Base-by-base conservation (phyloP, 441 rosid species). In the Sinapis alba region DNA sequence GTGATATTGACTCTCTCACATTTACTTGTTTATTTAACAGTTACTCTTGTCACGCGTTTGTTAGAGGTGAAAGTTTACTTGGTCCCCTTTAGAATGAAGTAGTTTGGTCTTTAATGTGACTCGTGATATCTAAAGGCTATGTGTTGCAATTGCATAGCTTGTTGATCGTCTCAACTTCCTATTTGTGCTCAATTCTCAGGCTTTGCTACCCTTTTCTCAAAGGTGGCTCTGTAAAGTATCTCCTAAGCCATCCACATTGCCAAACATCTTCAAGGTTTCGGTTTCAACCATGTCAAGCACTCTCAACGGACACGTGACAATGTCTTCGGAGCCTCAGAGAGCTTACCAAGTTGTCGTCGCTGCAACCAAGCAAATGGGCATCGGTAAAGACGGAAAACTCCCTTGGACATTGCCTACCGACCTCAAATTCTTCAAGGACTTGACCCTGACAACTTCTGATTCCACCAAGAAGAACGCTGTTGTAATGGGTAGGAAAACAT, bases 301-400 rank as follows among this genome's bases (percentile, higher is more conserved):
- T 56, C 62, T 56, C 57, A 63, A 64, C 59, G 79, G 58, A 18
- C 28, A 74, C 11, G 75, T 63, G 20, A 64, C 7, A 27, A 7
- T 53, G 63, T 5, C 68, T 26, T 65, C 76, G 47, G 62, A 63
- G 47, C 66, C 68, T 28, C 68, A 43, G 15, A 80, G 88, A 78
- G 72, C 72, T 45, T 86, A 81, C 76, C 90, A 86, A 77, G 90
- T 89, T 47, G 90, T 87, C 34, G 88, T 85, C 69, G 94, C 94
- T 65, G 89, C 90, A 45, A 89, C 94, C 54, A 84, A 82, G 66
- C 83, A 86, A 19, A 84, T 89, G 91, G 92, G 94, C 7, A 87
- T 89, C 3, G 94, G 92, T 12, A 87, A 89, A 80, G 88, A 89
- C 57, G 90, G 92, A 27, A 80, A 82, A 34, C 82, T 89, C 20